Evolutionary conservation across 345 rosid genomes (phyloP).

Genomic region (Ricinus communis): DNA sequence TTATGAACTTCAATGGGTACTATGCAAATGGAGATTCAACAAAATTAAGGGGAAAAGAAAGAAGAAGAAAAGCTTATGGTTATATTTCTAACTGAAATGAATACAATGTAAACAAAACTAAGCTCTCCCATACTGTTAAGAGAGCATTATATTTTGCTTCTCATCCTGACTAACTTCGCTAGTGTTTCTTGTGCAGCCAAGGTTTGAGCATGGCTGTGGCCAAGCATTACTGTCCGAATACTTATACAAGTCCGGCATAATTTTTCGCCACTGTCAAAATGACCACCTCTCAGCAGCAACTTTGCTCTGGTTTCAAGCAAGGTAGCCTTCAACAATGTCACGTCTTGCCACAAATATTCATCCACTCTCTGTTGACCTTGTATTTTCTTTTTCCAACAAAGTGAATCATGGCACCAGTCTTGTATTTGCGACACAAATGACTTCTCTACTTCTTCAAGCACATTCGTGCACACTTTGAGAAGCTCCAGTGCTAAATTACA

Average conservation of each 20-base stretch:
- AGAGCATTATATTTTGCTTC: conserved; percentile 64
- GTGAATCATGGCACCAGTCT: conserved; percentile 78
- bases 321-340: conserved; percentile 74
- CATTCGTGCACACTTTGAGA: conserved; percentile 80
- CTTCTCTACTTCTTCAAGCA: conserved; percentile 88
- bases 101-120: conserved; percentile 36
- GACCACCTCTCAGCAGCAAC: conserved; percentile 81
- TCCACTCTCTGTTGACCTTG: conserved; percentile 59
- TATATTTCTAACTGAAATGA: conserved; percentile 15
- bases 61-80: not conserved
- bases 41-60: not conserved
- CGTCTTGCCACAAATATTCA: conserved; percentile 92
- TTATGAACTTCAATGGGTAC: not conserved
- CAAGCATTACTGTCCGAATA: conserved; percentile 90
- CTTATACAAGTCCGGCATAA: conserved; percentile 87
- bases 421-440: conserved; percentile 83
- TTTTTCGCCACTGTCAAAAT: conserved; percentile 80
- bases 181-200: conserved; percentile 93
- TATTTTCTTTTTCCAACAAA: conserved; percentile 78
- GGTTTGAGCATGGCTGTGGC: conserved; percentile 78
- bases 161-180: conserved; percentile 83
- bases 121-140: conserved; percentile 12
- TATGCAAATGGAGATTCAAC: not conserved
- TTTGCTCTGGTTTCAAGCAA: conserved; percentile 83
- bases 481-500: conserved; percentile 89